phyloP scores from a whole-genome alignment of 2,329 filamentous ascomycete genomes.

The Endothia cerciana region DNA sequence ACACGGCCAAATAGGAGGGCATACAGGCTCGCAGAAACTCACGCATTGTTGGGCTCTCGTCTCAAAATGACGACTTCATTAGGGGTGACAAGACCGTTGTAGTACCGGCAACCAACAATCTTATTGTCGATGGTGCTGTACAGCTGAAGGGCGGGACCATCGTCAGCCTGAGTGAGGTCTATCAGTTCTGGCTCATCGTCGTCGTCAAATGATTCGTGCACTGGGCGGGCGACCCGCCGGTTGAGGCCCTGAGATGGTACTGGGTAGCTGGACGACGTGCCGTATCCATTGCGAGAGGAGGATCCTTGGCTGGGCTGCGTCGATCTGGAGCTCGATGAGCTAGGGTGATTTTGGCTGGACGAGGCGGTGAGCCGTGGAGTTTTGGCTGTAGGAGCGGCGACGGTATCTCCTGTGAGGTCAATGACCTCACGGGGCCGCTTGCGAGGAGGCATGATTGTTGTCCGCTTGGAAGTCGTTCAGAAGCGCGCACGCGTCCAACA shows the following conservation, averaged over 20 bases:
- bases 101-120: constrained; percentile 63
- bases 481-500: not conserved
- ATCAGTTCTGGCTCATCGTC: constrained; percentile 45
- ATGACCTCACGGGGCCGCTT: constrained; percentile 46
- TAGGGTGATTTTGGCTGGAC: constrained; percentile 20
- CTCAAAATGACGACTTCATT: constrained; percentile 62
- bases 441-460: constrained; percentile 23
- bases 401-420: constrained; percentile 48
- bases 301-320: constrained; percentile 13
- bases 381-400: constrained; percentile 5
- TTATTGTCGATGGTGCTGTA: constrained; percentile 56
- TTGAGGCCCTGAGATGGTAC: not conserved
- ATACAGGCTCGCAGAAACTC: constrained; percentile 26
- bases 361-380: constrained; percentile 33
- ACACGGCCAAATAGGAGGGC: not conserved
- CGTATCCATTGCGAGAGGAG: not conserved
- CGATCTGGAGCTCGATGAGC: not conserved
- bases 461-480: not conserved
- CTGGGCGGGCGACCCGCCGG: constrained; percentile 9
- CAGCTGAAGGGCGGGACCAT: constrained; percentile 47
- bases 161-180: constrained; percentile 50
- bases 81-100: constrained; percentile 59
- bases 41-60: constrained; percentile 63
- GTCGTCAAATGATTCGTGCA: constrained; percentile 24
- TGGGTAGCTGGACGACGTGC: constrained; percentile 5